Evolutionary conservation across 805 yeast genomes (phyloP).

Genomic region (Metschnikowia henanensis): DNA sequence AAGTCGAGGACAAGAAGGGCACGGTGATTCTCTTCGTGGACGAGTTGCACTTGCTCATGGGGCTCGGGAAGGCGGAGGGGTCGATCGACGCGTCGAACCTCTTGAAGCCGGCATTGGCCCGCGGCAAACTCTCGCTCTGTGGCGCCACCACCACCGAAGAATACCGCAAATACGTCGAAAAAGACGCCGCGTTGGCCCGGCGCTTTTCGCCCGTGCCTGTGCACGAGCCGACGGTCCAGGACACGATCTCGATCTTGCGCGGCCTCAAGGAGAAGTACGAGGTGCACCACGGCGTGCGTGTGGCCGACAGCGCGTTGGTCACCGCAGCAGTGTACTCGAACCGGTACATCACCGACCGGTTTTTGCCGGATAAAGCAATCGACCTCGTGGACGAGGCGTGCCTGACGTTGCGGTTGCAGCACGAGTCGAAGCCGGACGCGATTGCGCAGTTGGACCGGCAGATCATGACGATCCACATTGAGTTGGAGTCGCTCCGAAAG

Average conservation of each 20-base stretch:
- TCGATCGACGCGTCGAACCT: constrained; percentile 94
- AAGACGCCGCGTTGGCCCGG: constrained; percentile 94
- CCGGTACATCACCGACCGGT: constrained; percentile 88
- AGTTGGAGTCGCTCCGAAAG: constrained; percentile 88
- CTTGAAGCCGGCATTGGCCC: constrained; percentile 89
- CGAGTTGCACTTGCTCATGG: constrained; percentile 86
- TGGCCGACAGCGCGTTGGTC: constrained; percentile 88
- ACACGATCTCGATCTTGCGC: constrained; percentile 86
- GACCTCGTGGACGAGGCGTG: constrained; percentile 97
- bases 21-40: constrained; percentile 81
- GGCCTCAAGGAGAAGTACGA: constrained; percentile 94
- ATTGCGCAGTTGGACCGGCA: constrained; percentile 85
- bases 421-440: constrained; percentile 95
- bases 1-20: constrained; percentile 77
- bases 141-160: constrained; percentile 97
- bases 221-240: constrained; percentile 87
- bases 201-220: constrained; percentile 88
- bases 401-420: constrained; percentile 90
- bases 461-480: constrained; percentile 93
- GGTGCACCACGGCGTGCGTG: constrained; percentile 96
- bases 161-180: constrained; percentile 88
- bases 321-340: constrained; percentile 90
- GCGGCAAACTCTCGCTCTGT: constrained; percentile 89
- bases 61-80: constrained; percentile 92
- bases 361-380: constrained; percentile 94